Base-by-base conservation (phyloP, 148 eudicot species). In the Rhododendron ferrugineum region DNA sequence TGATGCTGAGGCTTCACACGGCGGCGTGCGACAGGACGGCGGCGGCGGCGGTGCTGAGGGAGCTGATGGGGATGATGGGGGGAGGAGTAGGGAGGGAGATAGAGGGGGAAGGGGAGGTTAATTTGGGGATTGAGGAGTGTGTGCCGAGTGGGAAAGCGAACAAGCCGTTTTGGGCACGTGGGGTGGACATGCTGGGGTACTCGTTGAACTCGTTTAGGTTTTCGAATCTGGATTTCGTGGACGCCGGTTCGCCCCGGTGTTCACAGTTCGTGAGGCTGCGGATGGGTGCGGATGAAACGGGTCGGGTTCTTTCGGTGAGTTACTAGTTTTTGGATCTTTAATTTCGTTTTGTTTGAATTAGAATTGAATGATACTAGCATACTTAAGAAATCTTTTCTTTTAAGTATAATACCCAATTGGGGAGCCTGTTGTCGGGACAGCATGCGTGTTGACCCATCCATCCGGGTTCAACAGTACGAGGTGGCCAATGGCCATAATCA, bases 141-240 rank as follows among this genome's bases (percentile, higher is more conserved):
- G 85, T 94, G 9, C 98, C 99, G 0, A 87, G 15, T 85, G 93
- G 91, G 79, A 91, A 90, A 82, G 86, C 80, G 42, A 89, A 77
- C 62, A 96, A 96, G 86, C 94, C 97, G n/a, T 90, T 96, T 37
- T 96, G 99, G 98, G 92, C 97, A 0, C 92, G 95, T 46, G 99
- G 98, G 9, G 85, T 91, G 52, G 93, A 95, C 80, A 91, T 95
- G 94, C 86, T 96, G 15, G 98, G 98, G 15, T 96, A 96, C 89
- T 93, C 98, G 2, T 79, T 96, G 86, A 96, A 95, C 78, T 90
- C 98, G 2, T 88, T 96, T 9, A 84, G 98, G 68, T 78, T 95
- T 83, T 50, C 92, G 1, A 91, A 95, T 86, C 64, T 95, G 86
- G 52, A 77, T 1, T 96, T 96, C 77, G 60, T 44, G 36, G 94